These are phyloP conservation scores for Omphalotus olearius DNA, from an alignment of 1,284 basidiomycete species.

Conservation along the genomic window DNA sequence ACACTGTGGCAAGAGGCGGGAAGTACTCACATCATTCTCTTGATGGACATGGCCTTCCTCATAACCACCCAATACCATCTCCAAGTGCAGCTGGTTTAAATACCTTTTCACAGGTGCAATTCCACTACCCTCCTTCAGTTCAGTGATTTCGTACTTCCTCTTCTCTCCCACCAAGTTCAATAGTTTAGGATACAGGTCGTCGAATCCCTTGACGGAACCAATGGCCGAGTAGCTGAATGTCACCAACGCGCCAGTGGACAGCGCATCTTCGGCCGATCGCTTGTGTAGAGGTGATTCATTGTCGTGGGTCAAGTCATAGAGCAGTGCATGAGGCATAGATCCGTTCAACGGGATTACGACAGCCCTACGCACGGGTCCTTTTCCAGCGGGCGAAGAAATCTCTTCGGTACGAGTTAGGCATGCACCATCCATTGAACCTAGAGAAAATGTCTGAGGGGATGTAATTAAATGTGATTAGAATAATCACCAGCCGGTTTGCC, in stretches of 20 bases:
- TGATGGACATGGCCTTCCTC: slow-evolving; percentile 94
- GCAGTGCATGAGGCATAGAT: slow-evolving; percentile 83
- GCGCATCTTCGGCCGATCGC: slow-evolving; percentile 86
- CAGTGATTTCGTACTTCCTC: slow-evolving; percentile 66
- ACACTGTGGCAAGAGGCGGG: slow-evolving; percentile 7
- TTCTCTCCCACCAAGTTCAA: slow-evolving; percentile 84
- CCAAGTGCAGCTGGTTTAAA: slow-evolving; percentile 82
- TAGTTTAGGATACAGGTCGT: slow-evolving; percentile 92
- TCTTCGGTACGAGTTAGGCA: slow-evolving; percentile 77
- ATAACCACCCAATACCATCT: slow-evolving; percentile 82
- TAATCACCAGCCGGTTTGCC: slow-evolving; percentile 82
- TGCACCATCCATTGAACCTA: slow-evolving; percentile 88
- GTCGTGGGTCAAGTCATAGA: slow-evolving; percentile 95
- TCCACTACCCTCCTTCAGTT: slow-evolving; percentile 52
- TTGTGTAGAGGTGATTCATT: slow-evolving; percentile 90
- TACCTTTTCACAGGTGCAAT: slow-evolving; percentile 82
- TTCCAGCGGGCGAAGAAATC: slow-evolving; percentile 72
- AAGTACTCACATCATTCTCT: slow-evolving; percentile 77
- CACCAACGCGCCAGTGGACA: slow-evolving; percentile 87
- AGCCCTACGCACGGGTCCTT: slow-evolving; percentile 71
- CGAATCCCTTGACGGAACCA: slow-evolving; percentile 93
- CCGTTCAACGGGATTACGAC: slow-evolving; percentile 79
- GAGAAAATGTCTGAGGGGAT: neutral
- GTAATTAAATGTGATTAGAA: no score
- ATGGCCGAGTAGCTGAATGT: slow-evolving; percentile 84